Evolutionary conservation across 148 eudicot genomes (phyloP).

Genomic region (Talinum fruticosum): DNA sequence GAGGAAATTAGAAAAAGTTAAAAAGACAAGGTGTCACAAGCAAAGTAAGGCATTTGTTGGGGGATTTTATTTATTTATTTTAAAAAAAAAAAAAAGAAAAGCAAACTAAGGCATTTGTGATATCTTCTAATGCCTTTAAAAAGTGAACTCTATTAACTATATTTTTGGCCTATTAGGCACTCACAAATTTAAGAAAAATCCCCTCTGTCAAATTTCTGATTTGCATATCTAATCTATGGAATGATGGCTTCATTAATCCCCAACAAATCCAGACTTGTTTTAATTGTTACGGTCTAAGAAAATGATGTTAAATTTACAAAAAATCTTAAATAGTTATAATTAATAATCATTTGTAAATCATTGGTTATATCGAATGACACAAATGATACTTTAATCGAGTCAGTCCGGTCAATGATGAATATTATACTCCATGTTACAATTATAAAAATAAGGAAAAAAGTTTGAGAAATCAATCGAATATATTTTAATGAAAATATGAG

Average conservation of each 20-base stretch:
- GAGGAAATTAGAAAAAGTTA: background rate
- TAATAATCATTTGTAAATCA: too few species aligned
- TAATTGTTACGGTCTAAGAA: background rate
- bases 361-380: too few species aligned
- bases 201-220: background rate
- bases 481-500: too few species aligned
- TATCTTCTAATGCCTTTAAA: conserved; percentile 4
- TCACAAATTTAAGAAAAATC: conserved; percentile 2
- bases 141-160: conserved; percentile 17
- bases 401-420: too few species aligned
- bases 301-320: background rate
- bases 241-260: background rate
- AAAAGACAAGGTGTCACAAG: conserved; percentile 21
- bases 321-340: too few species aligned
- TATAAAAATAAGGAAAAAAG: too few species aligned
- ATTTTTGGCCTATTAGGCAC: conserved; percentile 26
- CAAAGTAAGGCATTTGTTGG: conserved; percentile 25
- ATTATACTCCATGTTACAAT: too few species aligned
- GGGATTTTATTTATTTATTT: too few species aligned
- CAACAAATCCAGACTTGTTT: background rate
- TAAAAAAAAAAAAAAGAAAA: too few species aligned
- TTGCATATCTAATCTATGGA: background rate
- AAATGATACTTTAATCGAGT: too few species aligned
- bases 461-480: background rate
- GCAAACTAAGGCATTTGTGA: conserved; percentile 9